Conservation (phyloP, 2,329 filamentous ascomycete species). For the Amesomyces nigricolor region DNA sequence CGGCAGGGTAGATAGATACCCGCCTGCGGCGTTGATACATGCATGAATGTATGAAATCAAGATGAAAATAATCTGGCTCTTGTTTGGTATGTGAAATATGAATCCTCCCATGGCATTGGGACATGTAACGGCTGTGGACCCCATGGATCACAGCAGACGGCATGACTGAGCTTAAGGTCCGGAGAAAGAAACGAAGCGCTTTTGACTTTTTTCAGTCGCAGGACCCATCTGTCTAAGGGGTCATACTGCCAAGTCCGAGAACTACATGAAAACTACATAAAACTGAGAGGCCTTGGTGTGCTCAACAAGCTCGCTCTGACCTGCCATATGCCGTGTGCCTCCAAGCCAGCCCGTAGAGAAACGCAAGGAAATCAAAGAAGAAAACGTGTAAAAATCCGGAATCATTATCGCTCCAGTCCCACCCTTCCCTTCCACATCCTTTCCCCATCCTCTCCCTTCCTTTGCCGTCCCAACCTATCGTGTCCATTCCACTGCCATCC, state of each 20-base stretch:
- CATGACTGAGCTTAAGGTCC: no score
- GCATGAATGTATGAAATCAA: slow-evolving; percentile 16
- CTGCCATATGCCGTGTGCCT: no score
- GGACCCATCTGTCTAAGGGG: slow-evolving; percentile 1
- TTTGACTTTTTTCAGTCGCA: not conserved
- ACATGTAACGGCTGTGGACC: no score
- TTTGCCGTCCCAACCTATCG: not conserved
- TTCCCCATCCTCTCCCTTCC: not conserved
- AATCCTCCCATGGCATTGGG: no score
- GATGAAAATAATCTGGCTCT: not conserved
- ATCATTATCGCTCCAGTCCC: not conserved
- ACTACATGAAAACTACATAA: not conserved
- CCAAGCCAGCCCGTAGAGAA: not conserved
- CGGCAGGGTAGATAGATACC: slow-evolving; percentile 8
- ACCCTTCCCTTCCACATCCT: not conserved
- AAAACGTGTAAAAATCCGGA: no score
- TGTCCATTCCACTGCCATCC: not conserved
- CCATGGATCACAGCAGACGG: no score
- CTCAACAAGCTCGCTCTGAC: not conserved
- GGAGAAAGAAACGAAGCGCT: not conserved
- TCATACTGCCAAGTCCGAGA: not conserved
- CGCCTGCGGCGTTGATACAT: slow-evolving; percentile 11
- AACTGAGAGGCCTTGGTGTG: not conserved
- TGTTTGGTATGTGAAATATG: no score
- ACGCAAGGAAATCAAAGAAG: not conserved